Evolutionary conservation across 2,329 filamentous ascomycete genomes (phyloP), one percentile per base, ranked within the genome.

Genomic region (Colletotrichum shisoi): DNA sequence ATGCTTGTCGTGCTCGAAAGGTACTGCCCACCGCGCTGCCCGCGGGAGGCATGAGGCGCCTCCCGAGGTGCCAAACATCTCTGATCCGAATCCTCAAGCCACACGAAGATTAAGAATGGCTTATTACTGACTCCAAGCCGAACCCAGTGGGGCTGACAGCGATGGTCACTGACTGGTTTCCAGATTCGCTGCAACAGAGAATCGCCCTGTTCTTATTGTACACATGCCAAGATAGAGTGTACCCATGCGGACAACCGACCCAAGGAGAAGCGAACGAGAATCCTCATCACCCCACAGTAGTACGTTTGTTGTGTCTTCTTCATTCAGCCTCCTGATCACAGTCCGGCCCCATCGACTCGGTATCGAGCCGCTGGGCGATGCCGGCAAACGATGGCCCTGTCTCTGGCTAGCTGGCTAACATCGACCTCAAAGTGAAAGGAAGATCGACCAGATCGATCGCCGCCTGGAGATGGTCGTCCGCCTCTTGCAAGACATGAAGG

Each of bases 101-200:
- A 31, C 27, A 31, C 27, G 27, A 2, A 31, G 27, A 8, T 8
- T 31, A 2, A 31, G 27, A 8, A 31, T 31, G 39, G 39, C 51
- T 52, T 39, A 42, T 39, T 44, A 44, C 27, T 54, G 46, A 59
- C 27, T 34, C 48, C 37, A 57, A 57, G 13, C 52, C 52, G 34
- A 42, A n/a, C 37, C n/a, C 17, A 21, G 21, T n/a, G 15, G 21
- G 27, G 12, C 12, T 19, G 15, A n/a, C n/a, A 9, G 52, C 39
- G 11, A 40, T 15, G 34, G 1, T 19, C 8, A 19, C 52, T 57
- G 27, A 58, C 53, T 34, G 48, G 9, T 6, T 21, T 17, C n/a
- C 67, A 76, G 75, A 76, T 79, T 54, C 76, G 77, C 12, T 79
- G 77, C 69, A 76, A 78, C 68, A 76, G 77, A 65, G 75, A 79